Evolutionary conservation across 495 filamentous ascomycete genomes (phyloP).

Genomic region (Penicillium canariense): DNA sequence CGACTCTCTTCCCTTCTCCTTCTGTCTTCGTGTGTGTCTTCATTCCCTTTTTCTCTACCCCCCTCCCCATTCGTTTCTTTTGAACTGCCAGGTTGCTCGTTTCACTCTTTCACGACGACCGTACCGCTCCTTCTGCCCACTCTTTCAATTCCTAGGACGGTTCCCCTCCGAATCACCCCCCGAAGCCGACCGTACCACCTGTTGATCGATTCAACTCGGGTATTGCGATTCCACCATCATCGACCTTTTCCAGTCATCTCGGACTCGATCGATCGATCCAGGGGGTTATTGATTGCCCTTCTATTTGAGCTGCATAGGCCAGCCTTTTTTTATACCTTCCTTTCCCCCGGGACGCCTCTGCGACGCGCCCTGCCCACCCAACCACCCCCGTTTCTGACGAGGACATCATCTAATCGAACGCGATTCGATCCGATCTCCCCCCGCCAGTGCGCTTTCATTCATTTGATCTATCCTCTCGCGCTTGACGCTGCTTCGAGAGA

Average conservation of each 20-base stretch:
- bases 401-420: conserved; percentile 20
- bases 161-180: conserved; percentile 5
- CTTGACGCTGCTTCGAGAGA: conserved; percentile 46
- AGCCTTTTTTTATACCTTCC: conserved; percentile 34
- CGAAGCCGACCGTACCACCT: conserved; percentile 19
- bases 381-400: conserved; percentile 31
- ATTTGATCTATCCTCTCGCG: conserved; percentile 32
- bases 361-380: conserved; percentile 39
- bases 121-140: conserved; percentile 28
- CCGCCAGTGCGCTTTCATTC: conserved; percentile 34
- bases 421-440: conserved; percentile 18
- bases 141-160: conserved; percentile 33
- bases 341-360: conserved; percentile 38
- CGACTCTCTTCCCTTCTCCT: conserved; percentile 30
- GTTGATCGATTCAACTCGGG: conserved; percentile 34
- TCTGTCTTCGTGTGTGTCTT: conserved; percentile 22
- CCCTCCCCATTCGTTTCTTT: conserved; percentile 25
- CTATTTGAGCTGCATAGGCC: conserved; percentile 43
- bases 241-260: background rate
- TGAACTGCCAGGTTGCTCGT: conserved; percentile 33
- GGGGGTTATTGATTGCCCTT: conserved; percentile 17
- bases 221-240: conserved; percentile 20
- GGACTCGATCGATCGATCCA: conserved; percentile 7
- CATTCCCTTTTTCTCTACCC: conserved; percentile 26
- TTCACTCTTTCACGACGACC: conserved; percentile 46